These are phyloP conservation scores for Trametes meyenii DNA, from an alignment of 768 basidiomycete species.

Conservation along the genomic window DNA sequence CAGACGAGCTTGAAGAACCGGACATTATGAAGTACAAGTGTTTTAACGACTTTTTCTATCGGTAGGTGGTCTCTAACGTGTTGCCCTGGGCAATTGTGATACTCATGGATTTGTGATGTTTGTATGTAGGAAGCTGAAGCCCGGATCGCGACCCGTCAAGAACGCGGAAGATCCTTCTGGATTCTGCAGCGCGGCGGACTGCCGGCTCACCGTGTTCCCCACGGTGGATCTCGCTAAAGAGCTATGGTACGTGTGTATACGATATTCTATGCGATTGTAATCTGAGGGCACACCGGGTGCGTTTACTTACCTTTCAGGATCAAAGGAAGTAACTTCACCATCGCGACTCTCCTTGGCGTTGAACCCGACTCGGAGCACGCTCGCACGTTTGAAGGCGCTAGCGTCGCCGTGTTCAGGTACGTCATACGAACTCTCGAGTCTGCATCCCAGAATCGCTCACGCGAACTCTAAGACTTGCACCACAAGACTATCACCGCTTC, in stretches of 20 bases:
- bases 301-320: constrained; percentile 42
- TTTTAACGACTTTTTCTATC: constrained; percentile 82
- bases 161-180: constrained; percentile 51
- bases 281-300: background rate
- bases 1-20: constrained; percentile 63
- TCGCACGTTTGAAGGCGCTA: constrained; percentile 44
- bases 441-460: background rate
- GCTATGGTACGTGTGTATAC: constrained; percentile 56
- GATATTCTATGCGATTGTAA: background rate
- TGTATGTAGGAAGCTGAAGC: constrained; percentile 52
- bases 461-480: constrained; percentile 51
- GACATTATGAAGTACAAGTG: constrained; percentile 62
- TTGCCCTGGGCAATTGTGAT: background rate
- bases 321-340: constrained; percentile 72
- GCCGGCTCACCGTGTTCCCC: constrained; percentile 69
- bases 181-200: constrained; percentile 73
- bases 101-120: background rate
- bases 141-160: constrained; percentile 62
- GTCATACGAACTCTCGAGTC: background rate
- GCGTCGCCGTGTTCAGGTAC: constrained; percentile 65
- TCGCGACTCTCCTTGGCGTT: constrained; percentile 58
- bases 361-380: constrained; percentile 46
- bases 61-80: constrained; percentile 36
- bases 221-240: constrained; percentile 58
- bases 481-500: constrained; percentile 82